Evolutionary conservation across 345 rosid genomes (phyloP).

Genomic region (Brassica cretica): DNA sequence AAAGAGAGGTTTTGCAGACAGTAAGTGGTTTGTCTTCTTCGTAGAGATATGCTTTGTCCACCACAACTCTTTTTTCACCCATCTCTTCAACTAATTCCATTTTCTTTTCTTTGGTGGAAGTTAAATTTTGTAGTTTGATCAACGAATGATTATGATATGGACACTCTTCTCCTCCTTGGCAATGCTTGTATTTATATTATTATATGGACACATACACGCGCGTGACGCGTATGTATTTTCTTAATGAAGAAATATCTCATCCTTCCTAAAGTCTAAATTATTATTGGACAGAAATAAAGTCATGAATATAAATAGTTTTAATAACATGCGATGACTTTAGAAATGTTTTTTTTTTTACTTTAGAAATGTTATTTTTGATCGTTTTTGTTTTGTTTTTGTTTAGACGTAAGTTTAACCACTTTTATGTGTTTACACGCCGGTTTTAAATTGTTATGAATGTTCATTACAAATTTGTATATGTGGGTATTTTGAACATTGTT

Average conservation of each 20-base stretch:
- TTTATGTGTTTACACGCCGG: constrained; percentile 23
- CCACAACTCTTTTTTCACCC: constrained; percentile 40
- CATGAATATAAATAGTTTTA: background rate
- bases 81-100: constrained; percentile 37
- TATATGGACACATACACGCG: constrained; percentile 16
- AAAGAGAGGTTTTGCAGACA: constrained; percentile 74
- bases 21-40: constrained; percentile 67
- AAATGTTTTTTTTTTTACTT: background rate
- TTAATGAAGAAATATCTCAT: constrained; percentile 14
- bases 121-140: constrained; percentile 13
- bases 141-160: constrained; percentile 32
- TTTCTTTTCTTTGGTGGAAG: background rate
- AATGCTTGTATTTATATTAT: constrained; percentile 17
- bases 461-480: background rate
- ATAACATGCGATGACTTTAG: constrained; percentile 19
- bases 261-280: constrained; percentile 12
- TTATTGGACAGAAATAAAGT: constrained; percentile 14
- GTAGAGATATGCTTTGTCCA: constrained; percentile 55
- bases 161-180: constrained; percentile 21
- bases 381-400: background rate
- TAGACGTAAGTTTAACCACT: background rate
- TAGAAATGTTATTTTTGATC: background rate
- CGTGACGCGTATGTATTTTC: constrained; percentile 17
- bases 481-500: background rate
- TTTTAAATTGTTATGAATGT: background rate